These are phyloP conservation scores for Botrytis byssoidea DNA, from an alignment of 2,329 filamentous ascomycete genomes.

Conservation along the genomic window DNA sequence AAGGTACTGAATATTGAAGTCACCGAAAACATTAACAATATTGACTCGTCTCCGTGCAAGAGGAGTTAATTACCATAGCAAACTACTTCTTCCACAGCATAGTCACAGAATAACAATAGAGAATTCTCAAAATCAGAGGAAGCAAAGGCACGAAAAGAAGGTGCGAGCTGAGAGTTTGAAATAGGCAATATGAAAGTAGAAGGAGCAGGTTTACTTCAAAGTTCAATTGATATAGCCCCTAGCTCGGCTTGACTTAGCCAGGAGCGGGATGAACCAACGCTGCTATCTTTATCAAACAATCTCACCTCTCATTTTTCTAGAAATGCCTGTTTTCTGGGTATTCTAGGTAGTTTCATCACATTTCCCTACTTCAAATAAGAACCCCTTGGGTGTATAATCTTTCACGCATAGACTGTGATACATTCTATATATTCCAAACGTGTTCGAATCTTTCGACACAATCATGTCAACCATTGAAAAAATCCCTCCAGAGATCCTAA, in stretches of 20 bases:
- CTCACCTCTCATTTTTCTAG: not conserved
- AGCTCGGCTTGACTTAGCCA: not conserved
- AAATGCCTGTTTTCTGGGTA: not conserved
- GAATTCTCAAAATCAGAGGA: not conserved
- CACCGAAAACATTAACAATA: rapidly evolving
- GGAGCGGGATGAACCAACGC: not conserved
- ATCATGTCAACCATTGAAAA: no score
- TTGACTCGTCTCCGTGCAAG: not conserved
- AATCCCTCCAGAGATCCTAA: not conserved
- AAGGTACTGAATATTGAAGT: no score
- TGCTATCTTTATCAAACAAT: not conserved
- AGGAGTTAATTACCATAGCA: not conserved
- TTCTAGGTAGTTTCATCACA: not conserved
- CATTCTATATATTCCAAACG: not conserved
- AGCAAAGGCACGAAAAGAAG: not conserved
- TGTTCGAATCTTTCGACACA: no score
- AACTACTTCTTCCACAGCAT: not conserved
- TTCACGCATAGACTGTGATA: not conserved
- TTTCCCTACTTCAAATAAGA: not conserved
- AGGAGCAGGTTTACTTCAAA: not conserved
- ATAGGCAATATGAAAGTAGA: not conserved
- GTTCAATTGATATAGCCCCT: not conserved
- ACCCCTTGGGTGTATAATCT: not conserved
- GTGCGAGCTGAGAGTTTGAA: not conserved
- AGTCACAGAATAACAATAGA: not conserved